Evolutionary conservation across 106 monocot species (phyloP).

Genomic region (Allium fistulosum): DNA sequence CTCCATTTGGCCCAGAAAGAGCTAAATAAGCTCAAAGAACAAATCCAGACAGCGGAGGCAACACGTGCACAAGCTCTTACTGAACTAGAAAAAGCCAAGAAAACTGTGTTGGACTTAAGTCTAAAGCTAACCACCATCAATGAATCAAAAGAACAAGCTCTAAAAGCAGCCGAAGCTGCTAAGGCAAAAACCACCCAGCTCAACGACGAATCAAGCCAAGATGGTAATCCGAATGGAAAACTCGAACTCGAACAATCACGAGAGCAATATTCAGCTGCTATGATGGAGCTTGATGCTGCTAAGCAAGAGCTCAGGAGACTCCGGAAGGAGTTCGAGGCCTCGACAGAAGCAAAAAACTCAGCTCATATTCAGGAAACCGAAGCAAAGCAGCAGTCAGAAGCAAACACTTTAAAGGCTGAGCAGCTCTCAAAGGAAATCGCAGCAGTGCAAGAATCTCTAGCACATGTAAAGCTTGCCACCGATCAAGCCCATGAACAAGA

Average conservation of each 20-base stretch:
- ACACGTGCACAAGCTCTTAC: constrained; percentile 34
- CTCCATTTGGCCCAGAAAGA: constrained; percentile 56
- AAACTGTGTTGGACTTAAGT: constrained; percentile 31
- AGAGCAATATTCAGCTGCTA: constrained; percentile 35
- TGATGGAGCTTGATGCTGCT: constrained; percentile 48
- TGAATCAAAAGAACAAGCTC: constrained; percentile 39
- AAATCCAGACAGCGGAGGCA: constrained; percentile 39
- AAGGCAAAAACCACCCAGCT: constrained; percentile 29
- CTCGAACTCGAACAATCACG: constrained; percentile 41
- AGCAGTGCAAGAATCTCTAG: constrained; percentile 41
- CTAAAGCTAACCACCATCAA: constrained; percentile 29
- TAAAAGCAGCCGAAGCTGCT: constrained; percentile 44
- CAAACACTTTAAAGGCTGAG: constrained; percentile 35
- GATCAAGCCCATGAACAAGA: constrained; percentile 51
- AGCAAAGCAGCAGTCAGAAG: constrained; percentile 31
- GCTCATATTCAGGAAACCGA: constrained; percentile 49
- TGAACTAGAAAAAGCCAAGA: constrained; percentile 46
- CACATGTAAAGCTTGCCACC: constrained; percentile 56
- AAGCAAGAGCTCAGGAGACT: constrained; percentile 55
- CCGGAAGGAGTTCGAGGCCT: constrained; percentile 51
- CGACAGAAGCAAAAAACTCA: constrained; percentile 34
- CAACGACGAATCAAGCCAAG: constrained; percentile 16
- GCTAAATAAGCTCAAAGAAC: constrained; percentile 50
- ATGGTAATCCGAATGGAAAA: constrained; percentile 13
- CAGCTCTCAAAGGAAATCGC: constrained; percentile 57